Evolutionary conservation across 768 basidiomycete genomes (phyloP).

Genomic region (Amyloporia xantha): DNA sequence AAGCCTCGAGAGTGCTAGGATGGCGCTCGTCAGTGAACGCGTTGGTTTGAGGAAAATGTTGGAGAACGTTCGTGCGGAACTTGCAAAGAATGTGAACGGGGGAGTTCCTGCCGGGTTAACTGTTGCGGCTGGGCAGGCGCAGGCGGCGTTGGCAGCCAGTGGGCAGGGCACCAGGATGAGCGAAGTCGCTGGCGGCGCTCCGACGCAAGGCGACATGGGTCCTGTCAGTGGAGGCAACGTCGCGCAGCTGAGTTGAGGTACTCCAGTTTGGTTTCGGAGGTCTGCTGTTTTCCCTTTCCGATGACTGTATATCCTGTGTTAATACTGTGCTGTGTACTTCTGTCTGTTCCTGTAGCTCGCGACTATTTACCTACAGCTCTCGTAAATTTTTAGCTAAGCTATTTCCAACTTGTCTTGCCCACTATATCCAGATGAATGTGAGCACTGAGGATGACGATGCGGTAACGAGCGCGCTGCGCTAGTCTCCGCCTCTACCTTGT

Average conservation of each 20-base stretch:
- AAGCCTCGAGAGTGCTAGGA: conserved; percentile 73
- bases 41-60: conserved; percentile 63
- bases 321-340: neutral
- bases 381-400: too few species aligned
- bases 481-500: too few species aligned
- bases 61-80: conserved; percentile 59
- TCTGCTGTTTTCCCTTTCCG: neutral
- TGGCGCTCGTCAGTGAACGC: conserved; percentile 77
- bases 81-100: conserved; percentile 36
- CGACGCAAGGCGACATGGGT: conserved; percentile 45
- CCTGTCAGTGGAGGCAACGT: conserved; percentile 45
- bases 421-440: too few species aligned
- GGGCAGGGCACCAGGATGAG: conserved; percentile 53
- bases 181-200: conserved; percentile 41
- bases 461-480: too few species aligned
- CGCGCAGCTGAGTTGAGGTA: conserved; percentile 10
- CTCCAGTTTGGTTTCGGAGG: neutral
- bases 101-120: conserved; percentile 17
- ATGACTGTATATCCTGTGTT: neutral
- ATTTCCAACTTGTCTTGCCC: too few species aligned
- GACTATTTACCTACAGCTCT: too few species aligned
- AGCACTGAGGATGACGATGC: too few species aligned
- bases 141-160: conserved; percentile 43
- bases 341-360: too few species aligned
- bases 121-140: conserved; percentile 27